A percentile compares a stretch with the other conserved stretches of the same genome.
Conservation (phyloP, 2,329 filamentous ascomycete species). For the Verticillium longisporum region DNA sequence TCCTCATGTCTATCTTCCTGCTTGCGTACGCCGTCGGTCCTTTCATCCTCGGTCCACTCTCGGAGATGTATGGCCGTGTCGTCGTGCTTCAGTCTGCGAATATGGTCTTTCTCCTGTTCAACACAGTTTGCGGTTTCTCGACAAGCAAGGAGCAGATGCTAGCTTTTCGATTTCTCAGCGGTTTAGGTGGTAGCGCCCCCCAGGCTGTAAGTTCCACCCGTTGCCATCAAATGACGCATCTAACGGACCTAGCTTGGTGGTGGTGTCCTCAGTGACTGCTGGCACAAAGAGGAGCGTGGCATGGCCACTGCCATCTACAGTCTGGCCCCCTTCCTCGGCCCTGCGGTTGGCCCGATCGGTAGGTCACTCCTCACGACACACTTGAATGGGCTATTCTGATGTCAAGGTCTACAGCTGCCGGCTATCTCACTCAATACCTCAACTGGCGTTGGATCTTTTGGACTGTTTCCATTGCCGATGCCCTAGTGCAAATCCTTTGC, state of each 20-base stretch:
- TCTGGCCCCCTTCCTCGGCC: conserved; percentile 35
- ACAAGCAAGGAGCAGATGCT: conserved; percentile 38
- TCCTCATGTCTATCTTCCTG: conserved; percentile 54
- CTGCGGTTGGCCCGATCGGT: conserved; percentile 33
- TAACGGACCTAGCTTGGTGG: conserved; percentile 27
- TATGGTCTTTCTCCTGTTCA: conserved; percentile 46
- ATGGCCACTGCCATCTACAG: conserved; percentile 24
- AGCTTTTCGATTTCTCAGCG: conserved; percentile 41
- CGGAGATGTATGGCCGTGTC: conserved; percentile 43
- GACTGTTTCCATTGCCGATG: conserved; percentile 30
- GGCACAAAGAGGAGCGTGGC: conserved; percentile 32
- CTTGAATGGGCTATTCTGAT: neutral
- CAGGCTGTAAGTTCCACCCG: conserved; percentile 27
- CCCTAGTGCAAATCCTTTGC: conserved; percentile 22
- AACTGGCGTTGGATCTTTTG: conserved; percentile 40
- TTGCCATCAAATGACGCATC: no score
- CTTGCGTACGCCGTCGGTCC: conserved; percentile 49
- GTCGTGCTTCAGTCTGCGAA: conserved; percentile 36
- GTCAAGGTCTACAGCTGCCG: conserved; percentile 19
- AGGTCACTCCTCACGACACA: neutral
- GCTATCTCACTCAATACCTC: conserved; percentile 27
- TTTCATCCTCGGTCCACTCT: conserved; percentile 42
- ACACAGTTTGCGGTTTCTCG: conserved; percentile 43
- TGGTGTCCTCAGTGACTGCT: conserved; percentile 40
- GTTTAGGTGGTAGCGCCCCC: conserved; percentile 36